Conservation (phyloP, 257 asterid species). For the Forsythia suspensa region DNA sequence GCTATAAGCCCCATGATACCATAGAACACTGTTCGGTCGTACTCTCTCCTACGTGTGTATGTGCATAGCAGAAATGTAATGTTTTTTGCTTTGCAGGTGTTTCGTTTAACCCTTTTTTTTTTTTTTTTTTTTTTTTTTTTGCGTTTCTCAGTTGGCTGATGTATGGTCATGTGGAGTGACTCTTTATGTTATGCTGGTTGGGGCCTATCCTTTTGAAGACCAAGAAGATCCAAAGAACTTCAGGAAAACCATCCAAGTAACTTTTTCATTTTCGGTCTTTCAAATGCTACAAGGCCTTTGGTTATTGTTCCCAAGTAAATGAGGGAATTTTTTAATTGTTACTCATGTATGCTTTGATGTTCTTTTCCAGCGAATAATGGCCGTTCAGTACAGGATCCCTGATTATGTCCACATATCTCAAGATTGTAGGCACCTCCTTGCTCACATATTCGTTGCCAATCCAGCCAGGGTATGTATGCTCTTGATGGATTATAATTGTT, state of each 20-base stretch:
- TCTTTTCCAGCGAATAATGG: constrained; percentile 78
- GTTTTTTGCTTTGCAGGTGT: constrained; percentile 1
- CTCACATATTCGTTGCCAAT: constrained; percentile 80
- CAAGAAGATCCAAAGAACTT: constrained; percentile 92
- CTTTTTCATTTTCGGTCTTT: constrained; percentile 18
- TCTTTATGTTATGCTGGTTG: constrained; percentile 90
- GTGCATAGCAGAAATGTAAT: neutral
- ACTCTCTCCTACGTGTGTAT: neutral
- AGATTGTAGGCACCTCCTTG: constrained; percentile 88
- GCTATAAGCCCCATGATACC: neutral
- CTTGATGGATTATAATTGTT: neutral
- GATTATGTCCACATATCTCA: constrained; percentile 89
- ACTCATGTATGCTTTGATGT: constrained; percentile 9
- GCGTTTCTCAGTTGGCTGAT: constrained; percentile 81
- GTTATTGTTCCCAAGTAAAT: neutral
- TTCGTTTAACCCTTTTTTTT: neutral
- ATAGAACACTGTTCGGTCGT: neutral
- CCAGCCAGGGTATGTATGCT: constrained; percentile 61
- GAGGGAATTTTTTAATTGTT: neutral
- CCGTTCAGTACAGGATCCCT: constrained; percentile 81
- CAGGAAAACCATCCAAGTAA: constrained; percentile 84
- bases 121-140: too few relatives aligned
- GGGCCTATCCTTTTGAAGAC: constrained; percentile 97
- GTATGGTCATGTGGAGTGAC: constrained; percentile 99
- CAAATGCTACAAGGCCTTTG: neutral